A percentile compares a stretch with the other conserved stretches of the same genome.
Evolutionary conservation across 208 protist species (phyloP).

Genomic region (Trypanosoma theileri): DNA sequence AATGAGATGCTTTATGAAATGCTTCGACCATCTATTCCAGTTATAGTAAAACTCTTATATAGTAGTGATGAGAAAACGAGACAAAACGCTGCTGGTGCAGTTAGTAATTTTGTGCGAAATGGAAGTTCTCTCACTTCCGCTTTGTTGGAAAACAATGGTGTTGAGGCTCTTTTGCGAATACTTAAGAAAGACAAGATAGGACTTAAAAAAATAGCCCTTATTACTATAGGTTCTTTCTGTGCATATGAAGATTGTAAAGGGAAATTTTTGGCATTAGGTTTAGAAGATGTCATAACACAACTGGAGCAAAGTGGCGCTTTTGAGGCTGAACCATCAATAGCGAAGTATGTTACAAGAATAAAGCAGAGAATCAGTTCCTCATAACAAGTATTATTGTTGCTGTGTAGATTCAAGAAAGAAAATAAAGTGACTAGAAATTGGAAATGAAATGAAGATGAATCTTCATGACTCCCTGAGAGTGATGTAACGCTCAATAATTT

Average conservation of each 20-base stretch:
- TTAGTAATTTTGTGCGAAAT: slow-evolving; percentile 95
- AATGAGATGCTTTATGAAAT: slow-evolving; percentile 83
- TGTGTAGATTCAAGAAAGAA: not conserved
- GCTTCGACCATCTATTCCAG: slow-evolving; percentile 72
- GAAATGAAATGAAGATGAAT: too few species aligned
- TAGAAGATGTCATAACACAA: slow-evolving; percentile 54
- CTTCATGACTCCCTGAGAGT: too few species aligned
- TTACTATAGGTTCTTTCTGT: slow-evolving; percentile 91
- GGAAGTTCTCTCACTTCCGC: slow-evolving; percentile 62
- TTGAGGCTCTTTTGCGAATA: slow-evolving; percentile 77
- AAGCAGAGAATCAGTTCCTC: slow-evolving; percentile 34
- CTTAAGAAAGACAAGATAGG: slow-evolving; percentile 62
- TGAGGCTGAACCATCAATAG: slow-evolving; percentile 53
- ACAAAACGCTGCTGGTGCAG: slow-evolving; percentile 92
- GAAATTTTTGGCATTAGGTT: slow-evolving; percentile 54
- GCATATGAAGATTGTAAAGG: slow-evolving; percentile 75
- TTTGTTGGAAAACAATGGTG: slow-evolving; percentile 65
- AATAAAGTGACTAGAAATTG: not conserved
- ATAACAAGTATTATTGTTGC: slow-evolving; percentile 8
- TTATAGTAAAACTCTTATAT: slow-evolving; percentile 69
- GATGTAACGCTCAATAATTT: too few species aligned
- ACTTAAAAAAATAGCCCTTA: slow-evolving; percentile 81
- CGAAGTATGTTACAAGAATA: slow-evolving; percentile 69
- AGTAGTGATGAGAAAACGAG: slow-evolving; percentile 93
- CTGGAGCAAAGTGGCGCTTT: slow-evolving; percentile 46